These are phyloP conservation scores for Cynara cardunculus DNA, from an alignment of 129 eudicot genomes.

Conservation along the genomic window DNA sequence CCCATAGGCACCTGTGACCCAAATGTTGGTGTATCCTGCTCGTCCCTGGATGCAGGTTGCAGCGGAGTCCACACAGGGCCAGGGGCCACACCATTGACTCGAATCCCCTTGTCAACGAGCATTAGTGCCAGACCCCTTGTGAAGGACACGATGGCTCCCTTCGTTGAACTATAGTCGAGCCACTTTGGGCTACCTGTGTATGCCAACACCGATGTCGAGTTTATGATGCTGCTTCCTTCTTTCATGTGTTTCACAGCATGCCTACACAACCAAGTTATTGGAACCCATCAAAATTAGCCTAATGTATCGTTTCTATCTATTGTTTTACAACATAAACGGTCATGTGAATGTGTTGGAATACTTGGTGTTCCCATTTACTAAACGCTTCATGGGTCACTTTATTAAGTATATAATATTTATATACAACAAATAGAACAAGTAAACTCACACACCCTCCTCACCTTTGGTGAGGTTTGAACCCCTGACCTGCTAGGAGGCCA, in stretches of 20 bases:
- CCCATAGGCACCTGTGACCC: slow-evolving; percentile 65
- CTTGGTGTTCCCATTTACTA: too few species aligned
- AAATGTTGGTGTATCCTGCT: slow-evolving; percentile 41
- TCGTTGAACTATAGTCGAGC: slow-evolving; percentile 66
- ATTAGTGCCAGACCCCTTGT: slow-evolving; percentile 63
- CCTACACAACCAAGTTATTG: slow-evolving; percentile 31
- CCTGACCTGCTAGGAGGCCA: too few species aligned
- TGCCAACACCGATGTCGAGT: slow-evolving; percentile 66
- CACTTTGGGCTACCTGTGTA: slow-evolving; percentile 52
- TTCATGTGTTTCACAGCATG: slow-evolving; percentile 80
- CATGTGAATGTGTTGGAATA: too few species aligned
- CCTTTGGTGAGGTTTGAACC: too few species aligned
- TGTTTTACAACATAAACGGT: not conserved
- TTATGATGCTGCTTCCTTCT: slow-evolving; percentile 70
- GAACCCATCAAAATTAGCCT: not conserved
- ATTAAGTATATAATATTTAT: too few species aligned
- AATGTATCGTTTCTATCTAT: not conserved
- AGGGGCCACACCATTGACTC: slow-evolving; percentile 95
- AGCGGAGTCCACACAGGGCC: slow-evolving; percentile 91
- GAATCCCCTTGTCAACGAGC: slow-evolving; percentile 52
- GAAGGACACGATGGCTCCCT: slow-evolving; percentile 78
- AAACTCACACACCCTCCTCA: too few species aligned
- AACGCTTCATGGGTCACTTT: too few species aligned
- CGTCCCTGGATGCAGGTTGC: slow-evolving; percentile 51
- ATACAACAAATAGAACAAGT: too few species aligned